Conservation (phyloP, 345 rosid species). For the Citrus sinensis region DVS_A1.0 CM039168.1:237001-237500, state of each 20-base stretch:
- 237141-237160: slow-evolving; percentile 84
- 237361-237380: slow-evolving; percentile 55
- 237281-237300: slow-evolving; percentile 83
- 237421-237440: slow-evolving; percentile 69
- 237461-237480: slow-evolving; percentile 50
- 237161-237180: slow-evolving; percentile 73
- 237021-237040: slow-evolving; percentile 28
- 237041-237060: slow-evolving; percentile 50
- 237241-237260: slow-evolving; percentile 69
- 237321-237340: slow-evolving; percentile 49
- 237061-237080: slow-evolving; percentile 71
- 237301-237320: slow-evolving; percentile 74
- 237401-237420: slow-evolving; percentile 75
- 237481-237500: slow-evolving; percentile 82
- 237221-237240: slow-evolving; percentile 57
- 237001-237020: slow-evolving; percentile 54
- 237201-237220: slow-evolving; percentile 35
- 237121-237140: slow-evolving; percentile 90
- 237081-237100: slow-evolving; percentile 79
- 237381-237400: slow-evolving; percentile 66
- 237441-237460: slow-evolving; percentile 70
- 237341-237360: slow-evolving; percentile 49
- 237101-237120: slow-evolving; percentile 67
- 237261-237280: slow-evolving; percentile 75
- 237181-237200: slow-evolving; percentile 52